These are phyloP conservation scores for Acer saccharum DNA, from an alignment of 345 rosid species.

Conservation along the genomic window DNA sequence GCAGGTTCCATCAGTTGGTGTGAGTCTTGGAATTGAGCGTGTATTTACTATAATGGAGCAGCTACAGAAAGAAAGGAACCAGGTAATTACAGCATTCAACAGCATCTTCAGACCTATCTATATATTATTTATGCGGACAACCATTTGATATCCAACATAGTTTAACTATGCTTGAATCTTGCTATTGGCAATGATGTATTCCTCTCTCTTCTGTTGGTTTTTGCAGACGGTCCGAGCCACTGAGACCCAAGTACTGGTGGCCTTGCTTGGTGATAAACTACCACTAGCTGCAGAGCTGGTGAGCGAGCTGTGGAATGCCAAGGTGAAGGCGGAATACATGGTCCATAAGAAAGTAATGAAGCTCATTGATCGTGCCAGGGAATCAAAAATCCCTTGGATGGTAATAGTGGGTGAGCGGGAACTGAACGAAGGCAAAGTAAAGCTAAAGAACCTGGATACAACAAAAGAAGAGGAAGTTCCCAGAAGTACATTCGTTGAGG, in stretches of 20 bases:
- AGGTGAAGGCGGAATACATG: conserved; percentile 65
- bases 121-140: background rate
- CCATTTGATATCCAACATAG: background rate
- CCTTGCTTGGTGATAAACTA: conserved; percentile 58
- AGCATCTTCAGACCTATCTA: background rate
- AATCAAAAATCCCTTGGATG: conserved; percentile 62
- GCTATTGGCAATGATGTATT: background rate
- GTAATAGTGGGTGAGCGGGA: conserved; percentile 67
- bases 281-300: conserved; percentile 63
- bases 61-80: conserved; percentile 58
- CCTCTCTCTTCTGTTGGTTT: conserved; percentile 5
- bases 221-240: conserved; percentile 63
- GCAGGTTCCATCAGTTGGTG: conserved; percentile 92
- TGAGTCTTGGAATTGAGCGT: conserved; percentile 93
- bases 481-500: conserved; percentile 48
- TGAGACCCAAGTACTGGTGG: conserved; percentile 76
- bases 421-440: conserved; percentile 59
- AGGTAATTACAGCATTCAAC: conserved; percentile 36
- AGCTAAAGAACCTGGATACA: conserved; percentile 55
- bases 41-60: conserved; percentile 90
- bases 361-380: conserved; percentile 56
- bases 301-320: conserved; percentile 62
- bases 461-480: conserved; percentile 48
- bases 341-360: conserved; percentile 62
- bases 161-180: background rate